phyloP scores from a whole-genome alignment of 2,329 filamentous ascomycete species.

The Penicillium sp. region DNA sequence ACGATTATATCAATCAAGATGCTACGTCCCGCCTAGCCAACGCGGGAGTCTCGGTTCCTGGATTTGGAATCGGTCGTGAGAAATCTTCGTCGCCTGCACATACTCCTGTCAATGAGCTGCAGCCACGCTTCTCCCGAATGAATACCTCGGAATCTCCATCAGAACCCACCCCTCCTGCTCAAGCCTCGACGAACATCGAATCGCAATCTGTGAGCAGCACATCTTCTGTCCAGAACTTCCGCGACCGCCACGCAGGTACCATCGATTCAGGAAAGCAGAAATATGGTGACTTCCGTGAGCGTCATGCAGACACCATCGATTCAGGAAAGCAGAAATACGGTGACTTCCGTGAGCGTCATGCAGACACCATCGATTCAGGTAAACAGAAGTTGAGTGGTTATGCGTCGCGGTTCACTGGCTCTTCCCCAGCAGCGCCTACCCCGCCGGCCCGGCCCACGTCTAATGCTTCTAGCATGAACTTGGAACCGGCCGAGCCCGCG shows the following conservation, averaged over 20 bases:
- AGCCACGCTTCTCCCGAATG: slow-evolving; percentile 63
- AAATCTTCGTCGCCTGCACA: slow-evolving; percentile 24
- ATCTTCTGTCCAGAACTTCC: slow-evolving; percentile 49
- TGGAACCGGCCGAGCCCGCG: slow-evolving; percentile 22
- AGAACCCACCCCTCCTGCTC: slow-evolving; percentile 32
- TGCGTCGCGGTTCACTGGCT: slow-evolving; percentile 5
- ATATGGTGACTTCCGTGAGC: slow-evolving; percentile 46
- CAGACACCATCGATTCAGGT: slow-evolving; percentile 63
- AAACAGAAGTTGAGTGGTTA: slow-evolving; percentile 54
- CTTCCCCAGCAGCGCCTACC: slow-evolving; percentile 4
- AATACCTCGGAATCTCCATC: slow-evolving; percentile 37
- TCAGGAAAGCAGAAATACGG: slow-evolving; percentile 2
- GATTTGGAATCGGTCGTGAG: slow-evolving; percentile 64
- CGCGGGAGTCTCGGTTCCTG: slow-evolving; percentile 75
- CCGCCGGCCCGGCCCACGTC: slow-evolving; percentile 3
- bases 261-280: slow-evolving; percentile 59
- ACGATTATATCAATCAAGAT: slow-evolving; percentile 53
- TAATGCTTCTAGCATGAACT: slow-evolving; percentile 2
- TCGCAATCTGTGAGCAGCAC: slow-evolving; percentile 23
- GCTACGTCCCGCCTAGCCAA: slow-evolving; percentile 66
- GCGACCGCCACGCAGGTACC: slow-evolving; percentile 63
- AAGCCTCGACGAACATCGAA: slow-evolving; percentile 57
- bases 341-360: slow-evolving; percentile 48
- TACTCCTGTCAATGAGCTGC: slow-evolving; percentile 62
- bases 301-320: background rate